Evolutionary conservation across 345 rosid species (phyloP), one percentile per base, ranked within the genome.

Genomic region (Cochlearia excelsa): DNA sequence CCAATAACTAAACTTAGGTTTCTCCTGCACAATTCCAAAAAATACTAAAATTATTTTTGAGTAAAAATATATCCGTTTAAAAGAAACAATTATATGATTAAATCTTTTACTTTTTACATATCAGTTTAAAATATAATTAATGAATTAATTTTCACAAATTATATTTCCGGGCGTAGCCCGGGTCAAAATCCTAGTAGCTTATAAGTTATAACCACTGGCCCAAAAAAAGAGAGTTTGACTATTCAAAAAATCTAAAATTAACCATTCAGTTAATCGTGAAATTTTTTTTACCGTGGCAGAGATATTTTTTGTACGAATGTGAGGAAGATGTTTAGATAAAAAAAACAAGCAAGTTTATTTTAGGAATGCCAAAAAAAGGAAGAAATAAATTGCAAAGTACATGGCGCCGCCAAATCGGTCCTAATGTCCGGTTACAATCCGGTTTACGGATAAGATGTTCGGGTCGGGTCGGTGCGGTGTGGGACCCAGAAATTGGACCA

Each of bases 361-460:
- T 60, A 1, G 49, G 61, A 7, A 26, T 23, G 5, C 37, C 26
- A 26, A 4, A 47, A 61, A 26, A 28, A 26, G 6, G 7, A 3
- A 4, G 10, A 59, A 52, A 45, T 33, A 33, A 33, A 33, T 5
- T 3, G 10, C 57, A 26, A 28, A 46, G 62, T 54, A 54, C 51
- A 60, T 54, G 46, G 67, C 27, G 61, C 67, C 67, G 68, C 68
- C 62, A 61, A 55, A 61, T 40, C 63, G 73, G 68, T 55, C 45
- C 9, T 10, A 4, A 45, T 9, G 33, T 16, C 59, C 66, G 72
- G 61, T 68, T 46, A 38, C 1, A 7, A 1, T 1, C 51, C 62
- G 73, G 67, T 68, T 68, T 0, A 53, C 0, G 4, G 39, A 60
- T 60, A 68, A 26, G 11, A 47, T 45, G 30, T 9, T 53, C 7